Conservation (phyloP, 345 rosid species). For the Brassica incana region DNA sequence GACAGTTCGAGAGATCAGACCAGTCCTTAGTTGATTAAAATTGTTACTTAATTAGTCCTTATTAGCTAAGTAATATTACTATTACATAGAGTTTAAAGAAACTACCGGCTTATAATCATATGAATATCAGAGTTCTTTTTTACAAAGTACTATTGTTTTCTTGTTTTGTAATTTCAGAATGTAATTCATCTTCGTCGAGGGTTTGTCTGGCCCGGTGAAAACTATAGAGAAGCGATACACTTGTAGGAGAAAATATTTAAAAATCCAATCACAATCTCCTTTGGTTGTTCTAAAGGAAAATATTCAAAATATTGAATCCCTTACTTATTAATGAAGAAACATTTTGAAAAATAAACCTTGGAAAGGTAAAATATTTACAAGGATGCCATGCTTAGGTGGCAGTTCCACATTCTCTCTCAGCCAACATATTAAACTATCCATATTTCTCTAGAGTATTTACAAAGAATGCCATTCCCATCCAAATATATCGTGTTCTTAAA, state of each 20-base stretch:
- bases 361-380: too few relatives aligned
- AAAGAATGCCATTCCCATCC: too few relatives aligned
- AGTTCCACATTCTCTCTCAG: too few relatives aligned
- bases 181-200: background rate
- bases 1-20: conserved; percentile 38
- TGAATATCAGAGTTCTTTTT: background rate
- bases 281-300: background rate
- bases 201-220: background rate
- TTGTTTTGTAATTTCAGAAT: conserved; percentile 6
- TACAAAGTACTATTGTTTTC: background rate
- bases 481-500: too few relatives aligned
- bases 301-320: background rate
- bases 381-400: too few relatives aligned
- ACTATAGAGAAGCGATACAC: conserved; percentile 2
- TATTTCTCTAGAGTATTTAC: too few relatives aligned
- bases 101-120: conserved; percentile 24
- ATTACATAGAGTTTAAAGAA: background rate
- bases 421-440: too few relatives aligned
- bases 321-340: too few relatives aligned
- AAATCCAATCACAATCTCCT: background rate
- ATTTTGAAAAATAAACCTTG: too few relatives aligned
- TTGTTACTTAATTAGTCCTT: background rate
- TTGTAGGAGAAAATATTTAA: background rate
- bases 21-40: conserved; percentile 34
- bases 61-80: background rate